A percentile compares a stretch with the other conserved stretches of the same genome.
phyloP scores from a whole-genome alignment of 176 grass and related monocot species.

The Eragrostis curvula region DNA sequence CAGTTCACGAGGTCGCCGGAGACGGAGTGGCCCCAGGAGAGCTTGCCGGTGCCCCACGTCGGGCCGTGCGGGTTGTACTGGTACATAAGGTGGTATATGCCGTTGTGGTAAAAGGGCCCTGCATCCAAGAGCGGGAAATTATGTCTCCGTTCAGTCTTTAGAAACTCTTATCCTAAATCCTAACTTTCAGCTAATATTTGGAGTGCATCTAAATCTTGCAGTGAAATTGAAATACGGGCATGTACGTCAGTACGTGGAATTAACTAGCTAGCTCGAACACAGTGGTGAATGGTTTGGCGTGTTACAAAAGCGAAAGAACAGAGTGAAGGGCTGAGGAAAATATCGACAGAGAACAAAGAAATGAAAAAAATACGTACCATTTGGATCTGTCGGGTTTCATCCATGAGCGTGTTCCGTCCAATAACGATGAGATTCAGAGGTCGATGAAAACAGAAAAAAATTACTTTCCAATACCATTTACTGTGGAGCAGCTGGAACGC shows the following conservation, averaged over 20 bases:
- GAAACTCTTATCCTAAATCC: neutral
- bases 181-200: no score
- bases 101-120: constrained; percentile 77
- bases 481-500: neutral
- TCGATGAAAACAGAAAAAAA: neutral
- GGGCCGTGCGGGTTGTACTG: constrained; percentile 70
- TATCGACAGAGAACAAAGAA: neutral
- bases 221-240: no score
- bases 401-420: neutral
- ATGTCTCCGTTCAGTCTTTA: neutral
- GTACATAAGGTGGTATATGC: constrained; percentile 76
- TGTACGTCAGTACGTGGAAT: no score
- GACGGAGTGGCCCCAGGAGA: constrained; percentile 82
- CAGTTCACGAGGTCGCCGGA: constrained; percentile 79
- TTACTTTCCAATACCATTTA: neutral
- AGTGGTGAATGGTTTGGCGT: neutral
- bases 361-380: constrained; percentile 43
- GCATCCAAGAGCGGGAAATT: neutral
- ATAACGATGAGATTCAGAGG: neutral
- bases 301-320: neutral
- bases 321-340: neutral
- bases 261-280: no score
- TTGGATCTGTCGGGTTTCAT: constrained; percentile 59
- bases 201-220: no score
- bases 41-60: constrained; percentile 48